phyloP scores from a whole-genome alignment of 2,329 filamentous ascomycete genomes.

The Fusarium goolgardi region DNA sequence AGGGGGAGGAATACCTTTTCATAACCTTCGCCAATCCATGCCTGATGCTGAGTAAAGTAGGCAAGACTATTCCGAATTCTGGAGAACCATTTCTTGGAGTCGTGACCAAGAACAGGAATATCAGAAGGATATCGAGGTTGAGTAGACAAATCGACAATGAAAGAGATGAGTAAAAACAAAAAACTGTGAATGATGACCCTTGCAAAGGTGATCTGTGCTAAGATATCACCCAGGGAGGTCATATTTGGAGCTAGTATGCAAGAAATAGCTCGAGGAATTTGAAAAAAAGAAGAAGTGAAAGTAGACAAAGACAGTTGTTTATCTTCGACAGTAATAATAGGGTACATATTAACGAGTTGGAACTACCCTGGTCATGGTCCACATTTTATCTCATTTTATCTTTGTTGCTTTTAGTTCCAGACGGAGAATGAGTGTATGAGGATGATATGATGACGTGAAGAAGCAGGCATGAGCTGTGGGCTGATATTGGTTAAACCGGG shows the following conservation, averaged over 20 bases:
- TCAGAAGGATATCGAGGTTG: constrained; percentile 55
- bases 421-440: background rate
- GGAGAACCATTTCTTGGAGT: constrained; percentile 49
- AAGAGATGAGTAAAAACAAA: constrained; percentile 53
- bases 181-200: constrained; percentile 46
- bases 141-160: constrained; percentile 54
- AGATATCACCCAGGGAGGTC: constrained; percentile 28
- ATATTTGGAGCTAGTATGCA: constrained; percentile 11
- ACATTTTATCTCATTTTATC: background rate
- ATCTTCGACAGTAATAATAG: background rate
- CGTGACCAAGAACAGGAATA: constrained; percentile 57
- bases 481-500: background rate
- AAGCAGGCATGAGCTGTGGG: background rate
- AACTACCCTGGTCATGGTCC: background rate
- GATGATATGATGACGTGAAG: background rate
- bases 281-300: background rate
- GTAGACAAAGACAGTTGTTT: background rate
- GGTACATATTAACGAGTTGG: too few relatives aligned
- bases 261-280: background rate
- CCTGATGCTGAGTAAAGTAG: constrained; percentile 53
- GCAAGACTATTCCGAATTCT: constrained; percentile 55
- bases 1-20: constrained; percentile 50
- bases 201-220: constrained; percentile 49
- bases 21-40: constrained; percentile 59
- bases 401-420: background rate